A percentile compares a stretch with the other conserved stretches of the same genome.
Conservation (phyloP, 2,329 filamentous ascomycete species). For the Exophiala sideris region DNA sequence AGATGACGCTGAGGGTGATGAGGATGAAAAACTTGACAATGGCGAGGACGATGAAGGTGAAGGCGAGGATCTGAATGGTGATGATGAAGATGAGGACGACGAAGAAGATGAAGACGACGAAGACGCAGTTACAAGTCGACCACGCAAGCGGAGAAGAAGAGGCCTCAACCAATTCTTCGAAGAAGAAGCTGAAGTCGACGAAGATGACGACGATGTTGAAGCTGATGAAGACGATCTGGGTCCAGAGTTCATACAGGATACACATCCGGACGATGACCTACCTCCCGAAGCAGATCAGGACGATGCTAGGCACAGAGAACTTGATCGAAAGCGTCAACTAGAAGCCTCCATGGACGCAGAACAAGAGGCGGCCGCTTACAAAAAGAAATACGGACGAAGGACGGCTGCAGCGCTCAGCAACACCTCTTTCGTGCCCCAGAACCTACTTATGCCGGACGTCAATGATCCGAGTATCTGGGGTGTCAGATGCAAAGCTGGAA, state of each 20-base stretch:
- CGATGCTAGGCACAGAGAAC: constrained; percentile 87
- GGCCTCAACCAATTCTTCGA: constrained; percentile 86
- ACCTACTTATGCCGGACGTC: constrained; percentile 83
- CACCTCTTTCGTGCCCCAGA: constrained; percentile 75
- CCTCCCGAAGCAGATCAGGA: constrained; percentile 74
- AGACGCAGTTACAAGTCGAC: constrained; percentile 54
- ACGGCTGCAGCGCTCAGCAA: constrained; percentile 63
- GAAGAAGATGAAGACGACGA: constrained; percentile 43
- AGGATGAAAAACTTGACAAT: constrained; percentile 37
- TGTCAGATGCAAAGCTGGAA: constrained; percentile 87
- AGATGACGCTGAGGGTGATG: constrained; percentile 47
- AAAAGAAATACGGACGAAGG: constrained; percentile 82
- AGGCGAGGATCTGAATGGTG: constrained; percentile 41
- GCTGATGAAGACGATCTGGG: constrained; percentile 88
- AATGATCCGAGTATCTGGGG: constrained; percentile 96
- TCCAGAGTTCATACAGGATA: constrained; percentile 82
- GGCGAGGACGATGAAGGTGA: constrained; percentile 42
- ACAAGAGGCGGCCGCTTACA: constrained; percentile 81
- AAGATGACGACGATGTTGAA: constrained; percentile 79
- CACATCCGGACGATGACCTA: constrained; percentile 83
- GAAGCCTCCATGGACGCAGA: constrained; percentile 88
- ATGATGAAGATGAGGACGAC: constrained; percentile 60
- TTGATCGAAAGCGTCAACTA: constrained; percentile 86
- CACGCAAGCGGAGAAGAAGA: constrained; percentile 72
- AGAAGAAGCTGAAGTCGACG: constrained; percentile 96